Conservation (phyloP, 208 protist species). For the Acanthamoeba comandoni region DNA sequence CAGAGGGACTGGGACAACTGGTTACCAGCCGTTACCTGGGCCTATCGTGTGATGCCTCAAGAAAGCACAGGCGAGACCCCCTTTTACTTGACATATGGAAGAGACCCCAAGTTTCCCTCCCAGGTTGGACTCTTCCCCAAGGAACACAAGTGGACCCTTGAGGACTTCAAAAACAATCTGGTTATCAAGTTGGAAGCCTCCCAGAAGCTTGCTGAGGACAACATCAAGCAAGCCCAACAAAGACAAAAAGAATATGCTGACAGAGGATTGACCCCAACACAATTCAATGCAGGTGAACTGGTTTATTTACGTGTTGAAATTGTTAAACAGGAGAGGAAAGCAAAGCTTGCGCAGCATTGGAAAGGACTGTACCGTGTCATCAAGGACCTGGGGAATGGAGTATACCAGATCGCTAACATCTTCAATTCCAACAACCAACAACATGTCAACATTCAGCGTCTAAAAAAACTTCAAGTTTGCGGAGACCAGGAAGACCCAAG, state of each 20-base stretch:
- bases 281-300: not conserved
- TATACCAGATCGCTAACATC: not conserved
- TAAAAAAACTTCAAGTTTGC: not conserved
- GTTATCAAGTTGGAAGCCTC: too few species aligned
- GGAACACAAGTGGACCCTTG: too few species aligned
- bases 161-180: too few species aligned
- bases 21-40: not conserved
- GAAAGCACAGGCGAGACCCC: not conserved
- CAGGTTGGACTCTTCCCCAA: too few species aligned
- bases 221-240: not conserved
- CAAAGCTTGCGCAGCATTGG: not conserved
- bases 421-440: not conserved
- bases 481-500: too few species aligned
- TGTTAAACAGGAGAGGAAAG: not conserved
- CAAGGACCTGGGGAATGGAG: not conserved
- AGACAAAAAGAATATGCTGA: not conserved
- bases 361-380: not conserved
- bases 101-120: too few species aligned
- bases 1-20: not conserved
- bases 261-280: not conserved
- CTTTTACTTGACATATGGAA: not conserved
- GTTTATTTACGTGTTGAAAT: not conserved
- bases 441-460: not conserved
- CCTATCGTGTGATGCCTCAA: not conserved
- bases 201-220: not conserved